A percentile compares a stretch with the other conserved stretches of the same genome.
phyloP scores from a whole-genome alignment of 768 basidiomycete genomes.

The Vararia minispora region DNA sequence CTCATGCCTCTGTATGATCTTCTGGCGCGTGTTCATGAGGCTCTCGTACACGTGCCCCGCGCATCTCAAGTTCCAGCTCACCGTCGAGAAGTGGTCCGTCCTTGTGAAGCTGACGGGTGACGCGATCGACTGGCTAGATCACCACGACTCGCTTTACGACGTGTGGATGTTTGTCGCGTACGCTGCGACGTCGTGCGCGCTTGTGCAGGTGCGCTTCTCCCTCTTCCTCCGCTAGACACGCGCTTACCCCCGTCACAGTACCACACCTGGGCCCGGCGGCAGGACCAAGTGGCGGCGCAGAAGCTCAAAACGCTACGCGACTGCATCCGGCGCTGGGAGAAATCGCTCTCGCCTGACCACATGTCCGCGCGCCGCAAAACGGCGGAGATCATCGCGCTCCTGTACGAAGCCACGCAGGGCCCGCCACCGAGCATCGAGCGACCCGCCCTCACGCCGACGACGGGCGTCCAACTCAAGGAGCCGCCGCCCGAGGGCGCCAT shows the following conservation, averaged over 20 bases:
- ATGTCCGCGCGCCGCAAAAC: constrained; percentile 94
- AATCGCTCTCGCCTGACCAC: constrained; percentile 78
- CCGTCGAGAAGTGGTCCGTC: constrained; percentile 67
- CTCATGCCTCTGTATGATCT: constrained; percentile 88
- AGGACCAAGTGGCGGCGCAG: constrained; percentile 61
- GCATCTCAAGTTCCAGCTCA: constrained; percentile 79
- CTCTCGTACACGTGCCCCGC: constrained; percentile 88
- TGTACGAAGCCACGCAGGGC: constrained; percentile 93
- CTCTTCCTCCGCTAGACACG: background rate
- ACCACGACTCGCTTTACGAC: constrained; percentile 72
- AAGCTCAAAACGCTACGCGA: constrained; percentile 76
- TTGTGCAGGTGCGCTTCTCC: constrained; percentile 62
- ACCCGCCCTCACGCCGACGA: constrained; percentile 70
- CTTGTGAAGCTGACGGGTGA: constrained; percentile 67
- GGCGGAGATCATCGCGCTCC: constrained; percentile 81
- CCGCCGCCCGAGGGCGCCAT: constrained; percentile 39
- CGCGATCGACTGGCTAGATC: constrained; percentile 83
- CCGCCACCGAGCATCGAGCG: constrained; percentile 34
- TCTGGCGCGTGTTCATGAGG: constrained; percentile 97
- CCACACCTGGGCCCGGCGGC: constrained; percentile 83
- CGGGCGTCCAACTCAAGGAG: constrained; percentile 49
- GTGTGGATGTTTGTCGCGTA: constrained; percentile 84
- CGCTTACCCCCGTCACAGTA: constrained; percentile 39
- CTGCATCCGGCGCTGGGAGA: constrained; percentile 82
- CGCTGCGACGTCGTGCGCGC: constrained; percentile 76